Base-by-base conservation (phyloP, 192 early-diverging fungal genomes). In the Backusella mclennaniae region DNA sequence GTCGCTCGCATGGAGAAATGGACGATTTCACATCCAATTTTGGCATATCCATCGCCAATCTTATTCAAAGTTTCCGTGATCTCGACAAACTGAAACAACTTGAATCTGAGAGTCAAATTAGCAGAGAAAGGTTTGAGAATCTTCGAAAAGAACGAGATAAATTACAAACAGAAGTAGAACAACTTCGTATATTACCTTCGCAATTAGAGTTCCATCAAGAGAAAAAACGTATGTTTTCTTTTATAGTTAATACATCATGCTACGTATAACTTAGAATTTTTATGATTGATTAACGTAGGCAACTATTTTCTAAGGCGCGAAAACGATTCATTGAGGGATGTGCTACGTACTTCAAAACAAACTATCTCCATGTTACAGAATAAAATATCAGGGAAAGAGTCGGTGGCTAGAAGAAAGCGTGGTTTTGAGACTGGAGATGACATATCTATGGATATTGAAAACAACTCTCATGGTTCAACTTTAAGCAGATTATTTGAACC, bases 41-140 rank as follows among this genome's bases (percentile, higher is more conserved):
- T 66, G 91, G 92, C 11, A 80, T 92, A 11, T 88, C 90, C 46
- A 91, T 93, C 11, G 90, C 85, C 29, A 86, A 89, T 6, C 87
- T 93, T 12, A 85, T 93, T 33, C 85, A 89, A 77, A 93, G 92
- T 78, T 90, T 93, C 63, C 89, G 89, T 4, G 92, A 95, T 74
- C 88, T 92, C 77, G 92, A 93, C 66, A 87, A 87, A 70, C 78
- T 95, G 19, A 83, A 91, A 66, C 79, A 85, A 23, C 87, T 90
- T 3, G 83, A 92, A 29, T 84, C 88, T 42, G 90, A 95, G 66
- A 80, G 84, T 26, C 85, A 87, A 15, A 87, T 89, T 33, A 70
- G 86, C 53, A 85, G 86, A 49, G 85, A 89, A 42, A 84, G 88
- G 63, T 73, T 91, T 12, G 89, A 90, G 49, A 88, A 85, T 59